Evolutionary conservation across 352 stramenopile genomes (phyloP), one percentile per base, ranked within the genome.

Genomic region (Globisporangium spinosum): DNA sequence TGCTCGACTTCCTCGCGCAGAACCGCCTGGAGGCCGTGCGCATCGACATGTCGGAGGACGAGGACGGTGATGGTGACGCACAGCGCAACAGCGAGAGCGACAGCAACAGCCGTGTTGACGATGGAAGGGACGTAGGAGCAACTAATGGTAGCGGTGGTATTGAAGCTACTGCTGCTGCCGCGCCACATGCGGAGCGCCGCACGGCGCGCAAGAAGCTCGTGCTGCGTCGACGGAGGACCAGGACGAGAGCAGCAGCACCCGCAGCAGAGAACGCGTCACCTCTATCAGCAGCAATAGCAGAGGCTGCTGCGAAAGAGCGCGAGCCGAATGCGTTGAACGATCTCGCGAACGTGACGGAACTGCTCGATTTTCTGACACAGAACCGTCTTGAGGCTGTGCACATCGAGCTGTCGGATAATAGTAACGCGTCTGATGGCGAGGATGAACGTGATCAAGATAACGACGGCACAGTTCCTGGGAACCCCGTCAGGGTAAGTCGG

Each of bases 1-100:
- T 67, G 62, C 62, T 67, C 34, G 49, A 67, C 49, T 67, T 67
- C 29, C 62, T 67, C 15, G 47, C n/a, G 49, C 49, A 60, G n/a
- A 51, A 60, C 15, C 62, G 22, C 49, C 29, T 65, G 15, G 60
- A 65, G 23, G 45, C 27, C 4, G 60, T 65, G 12, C 60, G 20
- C 27, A 55, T 65, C 43, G 60, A 65, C 17, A 22, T 58, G 3
- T 58, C 60, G 12, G 62, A 67, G 32, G 43, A 65, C 13, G 13
- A n/a, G 15, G 43, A 22, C 6, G 17, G 15, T 17, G 17, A 22
- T 20, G 40, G 12, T 20, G 47, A 59, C 17, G 17, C 25, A 8
- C 17, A 32, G 27, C 25, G 43, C 29, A 49, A 59, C 27, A 55
- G 15, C 10, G 45, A 53, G 20, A 43, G 8, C 10, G 45, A 47